Evolutionary conservation across 1,284 basidiomycete species (phyloP).

Genomic region (Tilletia indica): DNA sequence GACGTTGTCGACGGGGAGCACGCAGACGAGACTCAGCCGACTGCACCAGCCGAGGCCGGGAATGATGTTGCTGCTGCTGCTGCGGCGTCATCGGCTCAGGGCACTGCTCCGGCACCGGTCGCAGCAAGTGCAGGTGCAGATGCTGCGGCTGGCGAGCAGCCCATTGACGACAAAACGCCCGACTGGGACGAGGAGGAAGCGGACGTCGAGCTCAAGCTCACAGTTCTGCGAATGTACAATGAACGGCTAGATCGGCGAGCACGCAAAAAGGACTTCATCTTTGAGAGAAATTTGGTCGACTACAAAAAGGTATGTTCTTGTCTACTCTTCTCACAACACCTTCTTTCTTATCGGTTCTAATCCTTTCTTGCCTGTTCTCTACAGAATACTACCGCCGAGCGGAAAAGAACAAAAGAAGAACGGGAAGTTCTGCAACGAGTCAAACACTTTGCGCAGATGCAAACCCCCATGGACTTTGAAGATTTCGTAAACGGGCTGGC

Average conservation of each 20-base stretch:
- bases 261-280: slow-evolving; percentile 85
- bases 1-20: slow-evolving; percentile 11
- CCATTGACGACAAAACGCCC: slow-evolving; percentile 39
- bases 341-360: background rate
- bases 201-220: slow-evolving; percentile 85
- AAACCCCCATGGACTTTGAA: slow-evolving; percentile 90
- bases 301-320: slow-evolving; percentile 75
- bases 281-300: slow-evolving; percentile 85
- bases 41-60: background rate
- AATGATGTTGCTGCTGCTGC: slow-evolving; percentile 9
- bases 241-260: slow-evolving; percentile 84
- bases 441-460: slow-evolving; percentile 86
- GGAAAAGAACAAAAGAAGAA: slow-evolving; percentile 86
- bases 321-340: background rate
- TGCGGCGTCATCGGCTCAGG: background rate
- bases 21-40: background rate
- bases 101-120: background rate
- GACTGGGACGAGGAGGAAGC: slow-evolving; percentile 70
- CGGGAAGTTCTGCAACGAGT: slow-evolving; percentile 83
- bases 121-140: slow-evolving; percentile 2
- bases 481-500: slow-evolving; percentile 81
- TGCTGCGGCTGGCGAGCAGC: slow-evolving; percentile 27
- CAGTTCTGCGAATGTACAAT: slow-evolving; percentile 86
- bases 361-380: background rate
- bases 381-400: slow-evolving; percentile 84